A percentile compares a stretch with the other conserved stretches of the same genome.
These are phyloP conservation scores for Nakazawaea ernobii DNA, from an alignment of 805 yeast species.

Conservation along the genomic window DNA sequence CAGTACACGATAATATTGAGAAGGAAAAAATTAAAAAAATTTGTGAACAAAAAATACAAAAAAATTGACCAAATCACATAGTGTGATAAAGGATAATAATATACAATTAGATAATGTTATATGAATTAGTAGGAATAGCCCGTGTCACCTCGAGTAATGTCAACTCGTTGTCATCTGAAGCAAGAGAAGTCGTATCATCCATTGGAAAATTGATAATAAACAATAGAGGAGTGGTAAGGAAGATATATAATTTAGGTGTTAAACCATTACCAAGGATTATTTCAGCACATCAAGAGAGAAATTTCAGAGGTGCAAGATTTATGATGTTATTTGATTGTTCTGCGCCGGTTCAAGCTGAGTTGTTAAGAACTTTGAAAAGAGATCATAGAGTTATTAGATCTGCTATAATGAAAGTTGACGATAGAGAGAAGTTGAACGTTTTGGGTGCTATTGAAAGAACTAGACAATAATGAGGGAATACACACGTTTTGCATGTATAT, in stretches of 20 bases:
- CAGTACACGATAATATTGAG: neutral
- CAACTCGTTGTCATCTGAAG: slow-evolving; percentile 42
- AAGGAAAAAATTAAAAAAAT: too few relatives aligned
- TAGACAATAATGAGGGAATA: neutral
- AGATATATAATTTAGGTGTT: slow-evolving; percentile 72
- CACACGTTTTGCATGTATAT: neutral
- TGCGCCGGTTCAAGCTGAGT: slow-evolving; percentile 80
- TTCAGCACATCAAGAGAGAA: slow-evolving; percentile 81
- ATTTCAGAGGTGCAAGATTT: slow-evolving; percentile 87
- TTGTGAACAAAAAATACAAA: too few relatives aligned
- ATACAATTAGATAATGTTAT: slow-evolving; percentile 51
- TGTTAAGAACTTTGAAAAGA: slow-evolving; percentile 68
- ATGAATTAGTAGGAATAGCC: slow-evolving; percentile 86
- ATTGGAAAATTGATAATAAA: slow-evolving; percentile 77
- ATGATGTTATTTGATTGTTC: slow-evolving; percentile 83
- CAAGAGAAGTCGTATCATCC: slow-evolving; percentile 47
- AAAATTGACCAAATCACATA: too few relatives aligned
- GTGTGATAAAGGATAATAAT: neutral
- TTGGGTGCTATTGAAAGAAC: slow-evolving; percentile 53
- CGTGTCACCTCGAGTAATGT: slow-evolving; percentile 60
- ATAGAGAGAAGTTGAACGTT: slow-evolving; percentile 44
- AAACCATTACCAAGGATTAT: slow-evolving; percentile 74
- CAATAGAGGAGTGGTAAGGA: slow-evolving; percentile 92
- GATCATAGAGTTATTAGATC: slow-evolving; percentile 92
- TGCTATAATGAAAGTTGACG: slow-evolving; percentile 59